Evolutionary conservation across 2,329 filamentous ascomycete species (phyloP), one percentile per base, ranked within the genome.

Genomic region (Xylaria sp.): DNA sequence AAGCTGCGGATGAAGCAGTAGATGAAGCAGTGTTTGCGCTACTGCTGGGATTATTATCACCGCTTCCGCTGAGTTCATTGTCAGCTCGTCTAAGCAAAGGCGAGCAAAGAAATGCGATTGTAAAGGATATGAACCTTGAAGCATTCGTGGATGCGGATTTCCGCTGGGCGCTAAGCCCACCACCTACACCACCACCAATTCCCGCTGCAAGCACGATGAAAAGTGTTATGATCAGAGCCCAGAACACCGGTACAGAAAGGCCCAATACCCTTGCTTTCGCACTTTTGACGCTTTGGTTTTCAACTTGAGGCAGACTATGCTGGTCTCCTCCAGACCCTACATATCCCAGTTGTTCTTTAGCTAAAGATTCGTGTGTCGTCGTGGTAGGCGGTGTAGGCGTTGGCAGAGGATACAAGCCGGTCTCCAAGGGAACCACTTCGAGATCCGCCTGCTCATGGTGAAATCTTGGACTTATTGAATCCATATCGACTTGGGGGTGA

Each of bases 111-210:
- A 20, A 39, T 29, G 9, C 5, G 3, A 33, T 27, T 13, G 53
- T 31, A 15, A 15, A 13, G 22, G 33, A 6, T 56, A 56, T 13
- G 22, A 51, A 73, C 72, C 67, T 62, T 36, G 67, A 61, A 11
- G 57, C 51, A 47, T 33, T 47, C n/a, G 49, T 9, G 20, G 66
- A 62, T 11, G n/a, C 44, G 3, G 64, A 64, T 60, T 69, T 69
- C 53, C 49, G 66, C 22, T 69, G 71, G 31, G 69, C 67, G 31
- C 63, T 68, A n/a, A 74, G 55, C 3, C 71, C 73, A 5, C 72
- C 72, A 25, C 71, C 72, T 25, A 75, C 67, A 15, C 73, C 73
- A 38, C 72, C 73, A 17, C 72, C 73, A 11, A 73, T 70, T 22
- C 33, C 73, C 5, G 60, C 73, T 1, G 72, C 74, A 3, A 74